Evolutionary conservation across 1,284 basidiomycete genomes (phyloP).

Genomic region (Tetrapyrgos nigripes): DNA sequence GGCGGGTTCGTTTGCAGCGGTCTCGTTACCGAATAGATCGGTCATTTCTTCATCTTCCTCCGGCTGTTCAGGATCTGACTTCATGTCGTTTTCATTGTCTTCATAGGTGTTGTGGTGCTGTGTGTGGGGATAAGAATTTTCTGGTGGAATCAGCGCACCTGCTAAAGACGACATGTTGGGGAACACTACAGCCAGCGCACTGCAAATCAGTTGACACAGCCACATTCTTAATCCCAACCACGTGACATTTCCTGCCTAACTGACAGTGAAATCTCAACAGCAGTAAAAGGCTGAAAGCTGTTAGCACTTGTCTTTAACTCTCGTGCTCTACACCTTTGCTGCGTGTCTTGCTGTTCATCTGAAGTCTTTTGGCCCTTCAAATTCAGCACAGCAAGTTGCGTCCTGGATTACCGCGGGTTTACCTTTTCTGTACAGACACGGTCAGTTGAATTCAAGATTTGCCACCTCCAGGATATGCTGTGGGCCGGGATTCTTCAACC

Average conservation of each 20-base stretch:
- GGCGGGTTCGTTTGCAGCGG: slow-evolving; percentile 41
- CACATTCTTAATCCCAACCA: neutral
- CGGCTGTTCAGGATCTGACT: slow-evolving; percentile 33
- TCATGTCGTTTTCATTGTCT: slow-evolving; percentile 52
- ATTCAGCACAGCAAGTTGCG: neutral
- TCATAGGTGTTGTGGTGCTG: slow-evolving; percentile 11
- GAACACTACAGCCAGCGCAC: neutral
- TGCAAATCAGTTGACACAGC: neutral
- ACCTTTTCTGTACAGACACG: neutral
- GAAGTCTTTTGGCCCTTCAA: neutral
- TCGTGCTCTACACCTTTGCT: too few relatives aligned
- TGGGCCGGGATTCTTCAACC: neutral
- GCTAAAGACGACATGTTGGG: slow-evolving; percentile 34
- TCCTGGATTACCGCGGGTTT: neutral
- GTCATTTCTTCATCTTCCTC: slow-evolving; percentile 71
- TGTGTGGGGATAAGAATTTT: slow-evolving; percentile 7
- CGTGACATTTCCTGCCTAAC: neutral
- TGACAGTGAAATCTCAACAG: too few relatives aligned
- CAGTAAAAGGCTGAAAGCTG: too few relatives aligned
- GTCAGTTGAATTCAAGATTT: neutral
- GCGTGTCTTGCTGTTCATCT: too few relatives aligned
- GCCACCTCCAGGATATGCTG: neutral
- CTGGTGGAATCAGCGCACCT: slow-evolving; percentile 42
- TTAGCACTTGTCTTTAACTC: too few relatives aligned
- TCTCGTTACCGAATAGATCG: slow-evolving; percentile 81